These are phyloP conservation scores for Cyclotella atomus DNA, from an alignment of 108 stramenopile species.

Conservation along the genomic window DNA sequence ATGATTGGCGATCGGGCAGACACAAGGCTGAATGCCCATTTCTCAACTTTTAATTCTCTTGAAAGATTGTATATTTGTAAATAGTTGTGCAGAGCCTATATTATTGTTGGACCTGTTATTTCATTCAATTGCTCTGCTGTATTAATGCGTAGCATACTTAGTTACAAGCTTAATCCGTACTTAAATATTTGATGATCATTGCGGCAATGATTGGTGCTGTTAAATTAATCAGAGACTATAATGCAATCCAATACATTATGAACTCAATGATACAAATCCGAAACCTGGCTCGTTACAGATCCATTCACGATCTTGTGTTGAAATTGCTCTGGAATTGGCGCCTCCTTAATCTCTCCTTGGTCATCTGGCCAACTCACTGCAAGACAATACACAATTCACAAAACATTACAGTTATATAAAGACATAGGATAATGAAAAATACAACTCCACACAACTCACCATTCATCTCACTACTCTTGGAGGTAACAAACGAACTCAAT, in stretches of 20 bases:
- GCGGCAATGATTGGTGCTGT: not conserved
- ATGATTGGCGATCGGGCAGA: constrained; percentile 89
- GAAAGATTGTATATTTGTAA: too few species aligned
- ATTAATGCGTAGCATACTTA: too few species aligned
- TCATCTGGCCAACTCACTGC: constrained; percentile 88
- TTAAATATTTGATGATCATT: too few species aligned
- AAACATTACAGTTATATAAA: not conserved
- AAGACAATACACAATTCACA: not conserved
- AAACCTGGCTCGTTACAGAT: constrained; percentile 75
- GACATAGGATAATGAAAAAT: not conserved
- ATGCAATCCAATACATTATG: not conserved
- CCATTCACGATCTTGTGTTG: constrained; percentile 79
- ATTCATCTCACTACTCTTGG: constrained; percentile 96
- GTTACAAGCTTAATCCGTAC: too few species aligned
- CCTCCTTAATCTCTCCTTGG: constrained; percentile 87
- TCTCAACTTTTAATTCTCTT: constrained; percentile 26
- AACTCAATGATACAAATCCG: constrained; percentile 89
- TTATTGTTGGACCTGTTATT: not conserved
- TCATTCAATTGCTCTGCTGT: not conserved
- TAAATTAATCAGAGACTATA: not conserved
- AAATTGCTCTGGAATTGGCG: constrained; percentile 98
- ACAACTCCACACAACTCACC: constrained; percentile 32
- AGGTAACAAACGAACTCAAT: constrained; percentile 82
- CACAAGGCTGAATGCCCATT: constrained; percentile 91
- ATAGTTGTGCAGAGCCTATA: not conserved